These are phyloP conservation scores for Alternaria postmessia DNA, from an alignment of 2,329 filamentous ascomycete genomes.

Conservation along the genomic window DNA sequence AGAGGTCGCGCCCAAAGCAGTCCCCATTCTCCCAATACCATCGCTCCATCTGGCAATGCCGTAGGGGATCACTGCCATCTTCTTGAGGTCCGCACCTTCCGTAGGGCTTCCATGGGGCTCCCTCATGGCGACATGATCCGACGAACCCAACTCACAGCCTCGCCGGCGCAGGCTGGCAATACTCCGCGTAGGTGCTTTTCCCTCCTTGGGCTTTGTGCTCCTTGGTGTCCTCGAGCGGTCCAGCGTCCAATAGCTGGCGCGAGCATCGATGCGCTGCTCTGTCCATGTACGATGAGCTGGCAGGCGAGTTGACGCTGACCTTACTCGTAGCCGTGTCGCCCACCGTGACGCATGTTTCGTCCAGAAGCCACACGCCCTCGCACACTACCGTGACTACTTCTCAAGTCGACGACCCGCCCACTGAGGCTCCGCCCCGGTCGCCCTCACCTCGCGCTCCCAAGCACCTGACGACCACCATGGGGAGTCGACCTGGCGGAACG, in stretches of 20 bases:
- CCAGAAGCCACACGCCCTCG: constrained; percentile 65
- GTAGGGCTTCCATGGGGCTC: constrained; percentile 19
- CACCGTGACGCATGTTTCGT: constrained; percentile 59
- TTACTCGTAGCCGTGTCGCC: constrained; percentile 60
- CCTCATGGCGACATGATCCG: constrained; percentile 47
- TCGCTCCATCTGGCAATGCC: constrained; percentile 29
- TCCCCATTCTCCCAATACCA: constrained; percentile 25
- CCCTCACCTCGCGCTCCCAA: constrained; percentile 44
- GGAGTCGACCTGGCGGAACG: constrained; percentile 47
- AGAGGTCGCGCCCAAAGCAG: constrained; percentile 29
- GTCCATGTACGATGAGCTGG: constrained; percentile 52
- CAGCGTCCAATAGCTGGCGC: constrained; percentile 37
- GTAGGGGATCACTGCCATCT: constrained; percentile 20
- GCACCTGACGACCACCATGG: constrained; percentile 41
- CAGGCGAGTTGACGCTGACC: constrained; percentile 45
- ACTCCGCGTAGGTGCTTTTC: constrained; percentile 65
- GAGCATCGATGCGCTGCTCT: constrained; percentile 40
- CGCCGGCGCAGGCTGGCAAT: constrained; percentile 65
- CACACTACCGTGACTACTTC: constrained; percentile 50
- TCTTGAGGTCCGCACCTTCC: constrained; percentile 12
- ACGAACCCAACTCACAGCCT: constrained; percentile 52
- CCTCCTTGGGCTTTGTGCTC: neutral
- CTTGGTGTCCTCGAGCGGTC: constrained; percentile 13
- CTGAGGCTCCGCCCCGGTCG: constrained; percentile 61
- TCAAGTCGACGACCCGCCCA: constrained; percentile 58